Conservation (phyloP, 257 asterid species). For the Przewalskia tangutica region DNA sequence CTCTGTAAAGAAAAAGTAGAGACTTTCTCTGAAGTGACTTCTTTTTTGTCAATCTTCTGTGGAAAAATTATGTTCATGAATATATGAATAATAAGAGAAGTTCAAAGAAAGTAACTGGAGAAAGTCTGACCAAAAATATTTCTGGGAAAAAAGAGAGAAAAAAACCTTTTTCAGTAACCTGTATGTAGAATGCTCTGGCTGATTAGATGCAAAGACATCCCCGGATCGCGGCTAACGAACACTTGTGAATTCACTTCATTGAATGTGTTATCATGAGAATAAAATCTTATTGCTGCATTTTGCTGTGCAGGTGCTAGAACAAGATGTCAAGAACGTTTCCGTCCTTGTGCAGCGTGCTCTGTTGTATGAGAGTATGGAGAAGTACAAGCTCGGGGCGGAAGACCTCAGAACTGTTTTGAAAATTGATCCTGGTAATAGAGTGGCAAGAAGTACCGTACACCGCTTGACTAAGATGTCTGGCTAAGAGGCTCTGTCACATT, state of each 20-base stretch:
- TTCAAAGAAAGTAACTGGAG: not conserved
- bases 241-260: too few relatives aligned
- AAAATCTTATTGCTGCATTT: slow-evolving; percentile 8
- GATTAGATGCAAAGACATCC: not conserved
- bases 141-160: not conserved
- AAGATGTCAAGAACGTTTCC: slow-evolving; percentile 43
- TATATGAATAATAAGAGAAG: not conserved
- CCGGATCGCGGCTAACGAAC: not conserved
- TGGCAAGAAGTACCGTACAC: slow-evolving; percentile 86
- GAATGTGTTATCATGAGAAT: not conserved
- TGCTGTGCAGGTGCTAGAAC: slow-evolving; percentile 58
- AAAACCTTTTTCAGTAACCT: too few relatives aligned
- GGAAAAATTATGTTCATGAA: not conserved
- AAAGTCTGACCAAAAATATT: not conserved
- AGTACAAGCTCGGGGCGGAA: slow-evolving; percentile 95
- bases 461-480: slow-evolving; percentile 82
- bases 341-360: slow-evolving; percentile 92
- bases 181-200: not conserved
- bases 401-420: slow-evolving; percentile 94
- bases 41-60: not conserved
- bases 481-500: slow-evolving; percentile 17
- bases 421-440: slow-evolving; percentile 74
- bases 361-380: slow-evolving; percentile 93
- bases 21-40: not conserved
- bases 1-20: not conserved